Percentiles rank a stretch among this genome's conserved stretches.
Evolutionary conservation across 179 eudicot genomes (phyloP).

Genomic region (Silene noctiflora): DNA sequence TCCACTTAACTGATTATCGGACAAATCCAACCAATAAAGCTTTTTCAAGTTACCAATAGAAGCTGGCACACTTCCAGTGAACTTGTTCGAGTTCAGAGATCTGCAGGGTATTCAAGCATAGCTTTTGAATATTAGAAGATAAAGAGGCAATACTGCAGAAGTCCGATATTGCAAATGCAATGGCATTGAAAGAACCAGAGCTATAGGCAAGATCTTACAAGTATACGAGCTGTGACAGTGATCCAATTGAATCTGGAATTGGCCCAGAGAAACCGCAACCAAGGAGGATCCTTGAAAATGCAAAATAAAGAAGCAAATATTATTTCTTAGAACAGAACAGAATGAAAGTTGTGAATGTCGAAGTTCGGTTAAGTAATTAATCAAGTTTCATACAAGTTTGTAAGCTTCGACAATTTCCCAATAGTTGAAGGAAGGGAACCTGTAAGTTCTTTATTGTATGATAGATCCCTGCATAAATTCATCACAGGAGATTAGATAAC

Average conservation of each 20-base stretch:
- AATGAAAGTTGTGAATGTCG: neutral
- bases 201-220: slow-evolving; percentile 45
- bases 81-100: slow-evolving; percentile 64
- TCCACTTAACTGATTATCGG: slow-evolving; percentile 46
- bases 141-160: neutral
- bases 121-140: neutral
- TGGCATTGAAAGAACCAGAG: slow-evolving; percentile 10
- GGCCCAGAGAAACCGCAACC: slow-evolving; percentile 61
- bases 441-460: slow-evolving; percentile 55
- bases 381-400: slow-evolving; percentile 53
- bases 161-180: neutral
- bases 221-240: slow-evolving; percentile 38
- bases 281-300: slow-evolving; percentile 42
- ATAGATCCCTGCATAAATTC: slow-evolving; percentile 56
- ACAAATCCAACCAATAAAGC: slow-evolving; percentile 46
- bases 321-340: slow-evolving; percentile 8
- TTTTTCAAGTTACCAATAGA: slow-evolving; percentile 39
- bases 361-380: neutral
- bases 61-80: slow-evolving; percentile 61
- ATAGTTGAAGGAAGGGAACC: slow-evolving; percentile 65
- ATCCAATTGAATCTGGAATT: slow-evolving; percentile 58
- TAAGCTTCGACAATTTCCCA: slow-evolving; percentile 48
- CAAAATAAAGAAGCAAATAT: neutral
- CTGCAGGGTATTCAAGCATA: slow-evolving; percentile 28
- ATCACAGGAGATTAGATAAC: neutral